These are phyloP conservation scores for Blyttiomyces sp. DNA, from an alignment of 371 early-diverging fungal genomes.

Conservation along the genomic window DNA sequence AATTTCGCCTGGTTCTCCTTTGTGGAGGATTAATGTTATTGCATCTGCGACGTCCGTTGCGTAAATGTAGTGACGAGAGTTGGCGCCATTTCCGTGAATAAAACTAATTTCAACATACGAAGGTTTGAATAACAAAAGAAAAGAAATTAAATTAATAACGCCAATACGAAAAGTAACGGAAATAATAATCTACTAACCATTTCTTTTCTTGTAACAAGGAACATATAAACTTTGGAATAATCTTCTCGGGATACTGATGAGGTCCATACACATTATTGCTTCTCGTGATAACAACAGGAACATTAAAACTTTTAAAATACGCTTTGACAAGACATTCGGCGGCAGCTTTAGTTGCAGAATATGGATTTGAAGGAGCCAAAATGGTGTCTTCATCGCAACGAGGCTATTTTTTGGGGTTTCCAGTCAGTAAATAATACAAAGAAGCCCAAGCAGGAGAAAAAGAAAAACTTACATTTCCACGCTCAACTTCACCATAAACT, in stretches of 20 bases:
- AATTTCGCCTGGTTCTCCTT: constrained; percentile 63
- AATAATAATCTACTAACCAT: constrained; percentile 40
- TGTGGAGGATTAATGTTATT: constrained; percentile 66
- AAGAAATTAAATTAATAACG: background rate
- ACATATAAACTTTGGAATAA: constrained; percentile 84
- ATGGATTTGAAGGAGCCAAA: constrained; percentile 79
- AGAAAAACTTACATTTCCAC: constrained; percentile 21
- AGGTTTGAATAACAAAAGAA: background rate
- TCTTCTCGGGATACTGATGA: constrained; percentile 84
- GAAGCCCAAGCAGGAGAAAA: too few species aligned
- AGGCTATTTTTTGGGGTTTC: constrained; percentile 41
- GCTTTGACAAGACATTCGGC: constrained; percentile 81
- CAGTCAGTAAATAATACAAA: background rate
- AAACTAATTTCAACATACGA: too few species aligned
- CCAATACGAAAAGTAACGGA: background rate
- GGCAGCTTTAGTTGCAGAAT: constrained; percentile 87
- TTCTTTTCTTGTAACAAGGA: constrained; percentile 58
- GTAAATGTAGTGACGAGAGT: constrained; percentile 77
- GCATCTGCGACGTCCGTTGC: constrained; percentile 76
- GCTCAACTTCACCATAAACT: constrained; percentile 74
- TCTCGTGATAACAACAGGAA: constrained; percentile 80
- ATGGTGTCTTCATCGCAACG: constrained; percentile 66
- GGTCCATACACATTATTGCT: constrained; percentile 87
- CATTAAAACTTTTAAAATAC: constrained; percentile 75
- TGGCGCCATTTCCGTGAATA: constrained; percentile 79